These are phyloP conservation scores for Leptosphaerulina australis DNA, from an alignment of 2,329 filamentous ascomycete genomes.

Conservation along the genomic window DNA sequence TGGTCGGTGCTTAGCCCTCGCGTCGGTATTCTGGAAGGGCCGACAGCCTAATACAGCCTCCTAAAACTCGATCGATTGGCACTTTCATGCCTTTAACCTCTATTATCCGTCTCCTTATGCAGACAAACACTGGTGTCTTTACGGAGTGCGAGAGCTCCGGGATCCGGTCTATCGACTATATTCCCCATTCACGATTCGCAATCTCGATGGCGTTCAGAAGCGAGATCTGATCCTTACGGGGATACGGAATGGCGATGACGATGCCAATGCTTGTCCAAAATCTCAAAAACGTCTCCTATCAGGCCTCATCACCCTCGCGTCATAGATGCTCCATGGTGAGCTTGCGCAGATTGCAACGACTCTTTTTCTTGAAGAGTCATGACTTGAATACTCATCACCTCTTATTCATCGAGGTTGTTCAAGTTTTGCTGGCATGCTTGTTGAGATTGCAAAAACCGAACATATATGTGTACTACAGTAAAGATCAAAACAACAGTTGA, in stretches of 20 bases:
- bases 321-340: background rate
- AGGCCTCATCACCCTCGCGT: background rate
- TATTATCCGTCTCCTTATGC: constrained; percentile 6
- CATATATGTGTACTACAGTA: too few relatives aligned
- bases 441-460: too few relatives aligned
- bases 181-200: background rate
- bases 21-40: constrained; percentile 22
- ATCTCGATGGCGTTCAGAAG: background rate
- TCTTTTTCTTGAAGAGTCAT: background rate
- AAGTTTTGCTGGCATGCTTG: too few relatives aligned
- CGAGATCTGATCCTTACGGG: constrained; percentile 3
- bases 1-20: constrained; percentile 17
- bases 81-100: constrained; percentile 21
- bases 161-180: background rate
- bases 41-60: constrained; percentile 14
- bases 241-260: constrained; percentile 2
- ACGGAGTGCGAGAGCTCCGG: constrained; percentile 4
- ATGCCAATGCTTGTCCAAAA: constrained; percentile 7
- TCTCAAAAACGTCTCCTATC: background rate
- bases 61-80: constrained; percentile 21
- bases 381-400: too few relatives aligned
- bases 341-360: background rate
- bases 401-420: too few relatives aligned
- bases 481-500: too few relatives aligned
- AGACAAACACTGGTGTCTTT: background rate